Evolutionary conservation across 2,329 filamentous ascomycete genomes (phyloP), one percentile per base, ranked within the genome.

Genomic region (Diaporthe citri): DNA sequence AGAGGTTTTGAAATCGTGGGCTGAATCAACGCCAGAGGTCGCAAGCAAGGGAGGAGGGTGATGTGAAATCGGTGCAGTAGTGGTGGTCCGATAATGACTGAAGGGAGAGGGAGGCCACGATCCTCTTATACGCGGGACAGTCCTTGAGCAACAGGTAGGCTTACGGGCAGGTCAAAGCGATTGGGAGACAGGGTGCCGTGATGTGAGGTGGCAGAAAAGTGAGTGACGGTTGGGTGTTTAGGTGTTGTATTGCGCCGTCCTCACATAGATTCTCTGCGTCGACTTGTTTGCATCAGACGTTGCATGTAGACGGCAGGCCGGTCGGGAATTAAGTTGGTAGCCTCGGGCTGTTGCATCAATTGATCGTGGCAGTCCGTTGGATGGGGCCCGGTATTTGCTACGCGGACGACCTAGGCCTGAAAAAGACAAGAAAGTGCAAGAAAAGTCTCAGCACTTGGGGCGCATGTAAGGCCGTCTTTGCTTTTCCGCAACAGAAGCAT

Each of bases 341-440:
- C 69, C 60, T 59, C 76, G 76, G 76, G 67, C 62, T 22, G 72
- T 15, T 77, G 76, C 76, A 77, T 52, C 60, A 34, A 57, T 73
- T 59, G 62, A 66, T 66, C 51, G 43, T 46, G 52, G 55, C 62
- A 34, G 36, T 57, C 34, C 60, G 57, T 52, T 64, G 74, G 72
- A 62, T 31, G 48, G 57, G 36, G 55, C 60, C 71, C 75, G 71
- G 74, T 76, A 77, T 76, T 77, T 77, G 70, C 75, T 39, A 76
- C 59, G 39, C 55, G 55, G 67, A 20, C 46, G 59, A 60, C 66
- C 74, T 64, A 59, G 31, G n/a, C 74, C 74, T 67, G 43, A 74
- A 41, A 22, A 72, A 62, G 51, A 72, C 31, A 62, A 71, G 60
- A 70, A 20, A 71, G 56, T 60, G 41, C 28, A 31, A 36, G 62